Evolutionary conservation across 2,329 filamentous ascomycete genomes (phyloP).

Genomic region (Parafenestella ontariensis): DNA sequence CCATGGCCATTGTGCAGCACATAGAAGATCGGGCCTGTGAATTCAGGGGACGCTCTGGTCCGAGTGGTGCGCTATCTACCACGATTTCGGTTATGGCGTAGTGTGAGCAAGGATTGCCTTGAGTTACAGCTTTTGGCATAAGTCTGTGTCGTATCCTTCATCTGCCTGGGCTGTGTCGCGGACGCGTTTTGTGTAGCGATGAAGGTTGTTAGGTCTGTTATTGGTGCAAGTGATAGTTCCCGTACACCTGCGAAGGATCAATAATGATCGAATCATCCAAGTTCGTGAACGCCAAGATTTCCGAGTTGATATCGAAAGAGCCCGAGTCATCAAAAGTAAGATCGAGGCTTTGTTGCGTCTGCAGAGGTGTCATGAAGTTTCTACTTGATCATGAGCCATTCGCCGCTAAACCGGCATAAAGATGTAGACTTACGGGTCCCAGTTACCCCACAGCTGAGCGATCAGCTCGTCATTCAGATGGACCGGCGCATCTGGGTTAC

Average conservation of each 20-base stretch:
- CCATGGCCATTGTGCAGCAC: background rate
- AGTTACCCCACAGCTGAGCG: constrained; percentile 41
- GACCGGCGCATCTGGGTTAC: constrained; percentile 14
- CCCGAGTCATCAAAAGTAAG: constrained; percentile 42
- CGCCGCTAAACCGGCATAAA: background rate
- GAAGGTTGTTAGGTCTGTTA: background rate
- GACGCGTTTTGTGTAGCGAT: no score
- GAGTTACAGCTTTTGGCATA: background rate
- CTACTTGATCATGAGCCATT: constrained; percentile 17
- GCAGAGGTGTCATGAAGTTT: constrained; percentile 42
- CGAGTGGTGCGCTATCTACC: background rate
- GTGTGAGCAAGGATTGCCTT: background rate
- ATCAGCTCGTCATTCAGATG: constrained; percentile 38
- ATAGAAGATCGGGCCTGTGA: background rate
- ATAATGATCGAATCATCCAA: constrained; percentile 40
- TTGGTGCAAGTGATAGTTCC: background rate
- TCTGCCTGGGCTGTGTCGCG: background rate
- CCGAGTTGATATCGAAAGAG: constrained; percentile 40
- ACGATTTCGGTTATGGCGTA: background rate
- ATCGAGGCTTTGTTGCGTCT: constrained; percentile 43
- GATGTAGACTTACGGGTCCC: constrained; percentile 36
- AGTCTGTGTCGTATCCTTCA: background rate
- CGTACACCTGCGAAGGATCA: constrained; percentile 25
- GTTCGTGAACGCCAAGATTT: constrained; percentile 40
- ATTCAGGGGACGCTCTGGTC: background rate